Percentiles rank a stretch among this genome's conserved stretches.
phyloP scores from a whole-genome alignment of 495 filamentous ascomycete genomes.

The Aspergillus sparsus region DNA sequence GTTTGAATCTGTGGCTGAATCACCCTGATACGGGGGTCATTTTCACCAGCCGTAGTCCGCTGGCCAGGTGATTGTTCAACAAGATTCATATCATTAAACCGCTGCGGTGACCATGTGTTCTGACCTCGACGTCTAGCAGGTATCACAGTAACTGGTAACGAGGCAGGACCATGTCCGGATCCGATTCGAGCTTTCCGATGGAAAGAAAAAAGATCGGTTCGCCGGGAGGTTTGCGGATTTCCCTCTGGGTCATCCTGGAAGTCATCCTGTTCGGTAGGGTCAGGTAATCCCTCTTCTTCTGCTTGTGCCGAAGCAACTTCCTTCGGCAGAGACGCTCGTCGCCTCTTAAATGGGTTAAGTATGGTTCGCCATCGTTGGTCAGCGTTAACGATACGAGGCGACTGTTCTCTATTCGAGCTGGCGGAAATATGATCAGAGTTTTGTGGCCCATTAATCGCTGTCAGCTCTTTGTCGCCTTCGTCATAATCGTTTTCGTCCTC shows the following conservation, averaged over 20 bases:
- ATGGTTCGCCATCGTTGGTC: conserved; percentile 52
- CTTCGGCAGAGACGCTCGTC: conserved; percentile 53
- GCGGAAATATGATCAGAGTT: conserved; percentile 17
- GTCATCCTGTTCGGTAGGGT: conserved; percentile 14
- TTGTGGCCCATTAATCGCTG: conserved; percentile 19
- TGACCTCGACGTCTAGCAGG: conserved; percentile 62
- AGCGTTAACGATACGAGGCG: conserved; percentile 36
- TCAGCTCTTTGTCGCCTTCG: conserved; percentile 31
- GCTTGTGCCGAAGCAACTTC: conserved; percentile 56
- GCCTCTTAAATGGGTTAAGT: conserved; percentile 55
- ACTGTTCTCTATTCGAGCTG: conserved; percentile 31
- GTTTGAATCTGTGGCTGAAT: conserved; percentile 42
- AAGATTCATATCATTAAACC: conserved; percentile 26
- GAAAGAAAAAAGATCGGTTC: conserved; percentile 36
- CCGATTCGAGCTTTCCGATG: conserved; percentile 29
- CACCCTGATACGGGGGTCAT: conserved; percentile 37
- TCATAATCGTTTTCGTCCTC: conserved; percentile 35
- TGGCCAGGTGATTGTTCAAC: conserved; percentile 21
- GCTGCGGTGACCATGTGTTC: conserved; percentile 46
- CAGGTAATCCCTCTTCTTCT: conserved; percentile 35
- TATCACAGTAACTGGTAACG: conserved; percentile 65
- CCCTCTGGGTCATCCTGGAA: conserved; percentile 30
- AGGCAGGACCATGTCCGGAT: conserved; percentile 30
- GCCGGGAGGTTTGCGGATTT: conserved; percentile 24
- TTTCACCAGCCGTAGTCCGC: conserved; percentile 19